Evolutionary conservation across 2,329 filamentous ascomycete genomes (phyloP).

Genomic region (Ramichloridium luteum): DNA sequence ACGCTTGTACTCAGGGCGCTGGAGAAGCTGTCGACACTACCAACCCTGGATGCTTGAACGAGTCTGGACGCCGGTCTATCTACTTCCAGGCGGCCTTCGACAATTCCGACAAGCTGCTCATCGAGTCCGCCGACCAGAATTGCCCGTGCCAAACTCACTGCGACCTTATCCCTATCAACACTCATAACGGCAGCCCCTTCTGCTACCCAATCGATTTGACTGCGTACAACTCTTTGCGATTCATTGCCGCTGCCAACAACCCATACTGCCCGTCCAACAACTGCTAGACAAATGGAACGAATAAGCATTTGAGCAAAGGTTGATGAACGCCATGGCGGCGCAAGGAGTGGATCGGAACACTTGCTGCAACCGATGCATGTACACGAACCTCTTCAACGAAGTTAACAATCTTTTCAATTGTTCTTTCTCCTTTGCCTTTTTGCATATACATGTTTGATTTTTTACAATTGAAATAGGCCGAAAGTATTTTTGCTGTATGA

Average conservation of each 20-base stretch:
- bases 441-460: no score
- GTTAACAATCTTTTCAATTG: no score
- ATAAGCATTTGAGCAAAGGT: no score
- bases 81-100: not conserved
- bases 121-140: not conserved
- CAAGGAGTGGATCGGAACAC: no score
- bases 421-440: no score
- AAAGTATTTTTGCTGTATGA: no score
- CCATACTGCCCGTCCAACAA: not conserved
- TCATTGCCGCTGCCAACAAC: not conserved
- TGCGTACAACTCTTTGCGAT: not conserved
- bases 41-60: not conserved
- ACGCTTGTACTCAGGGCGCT: not conserved
- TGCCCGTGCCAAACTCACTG: not conserved
- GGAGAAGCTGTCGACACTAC: not conserved
- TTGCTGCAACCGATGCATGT: no score
- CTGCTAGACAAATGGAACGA: no score
- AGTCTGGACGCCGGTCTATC: slow-evolving; percentile 1
- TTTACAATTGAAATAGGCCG: no score
- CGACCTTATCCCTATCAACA: not conserved
- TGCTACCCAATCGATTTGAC: not conserved
- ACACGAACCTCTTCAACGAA: no score
- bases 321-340: no score
- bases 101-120: not conserved
- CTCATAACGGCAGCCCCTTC: not conserved